Evolutionary conservation across 1,284 basidiomycete genomes (phyloP), one percentile per base, ranked within the genome.

Genomic region (Tilletia walkeri): DNA sequence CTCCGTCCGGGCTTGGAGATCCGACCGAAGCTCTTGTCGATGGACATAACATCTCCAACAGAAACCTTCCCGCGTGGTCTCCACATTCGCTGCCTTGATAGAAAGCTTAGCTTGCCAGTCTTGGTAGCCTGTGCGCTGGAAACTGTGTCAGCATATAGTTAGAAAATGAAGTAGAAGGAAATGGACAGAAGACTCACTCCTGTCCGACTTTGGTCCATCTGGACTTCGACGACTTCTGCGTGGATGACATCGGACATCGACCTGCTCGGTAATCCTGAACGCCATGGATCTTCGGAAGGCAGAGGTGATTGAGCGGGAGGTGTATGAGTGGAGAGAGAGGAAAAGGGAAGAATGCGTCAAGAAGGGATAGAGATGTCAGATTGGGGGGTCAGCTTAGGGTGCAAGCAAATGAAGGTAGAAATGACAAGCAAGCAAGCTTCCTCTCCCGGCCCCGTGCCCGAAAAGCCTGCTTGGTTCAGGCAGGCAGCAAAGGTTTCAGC

Each of bases 41-140:
- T 97, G 63, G 92, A 89, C 74, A 99, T 91, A 14, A 99, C 92
- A 81, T 99, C 95, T 39, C 96, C 95, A 0, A 95, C 95, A 2
- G 94, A 88, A 16, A 99, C 92, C 83, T 98, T 99, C 86, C 99
- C 95, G 85, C 95, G 96, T 93, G 16, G 95, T 99, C 86, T 99
- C 95, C 95, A 99, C 98, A 84, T 99, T 95, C 4, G 95, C 97
- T 10, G 94, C 96, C 86, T 99, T 99, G 82, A 99, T 92, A 0
- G 95, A 98, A 72, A 99, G 85, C 36, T 30, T 30, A 30, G 24
- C 84, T 97, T 95, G 6, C 96, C 95, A 0, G 95, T 98, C 86
- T 98, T 99, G 16, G 95, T 97, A 0, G 95, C 94, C 93, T 95
- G 24, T 30, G 24, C 24, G 24, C 24, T 30, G 70, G 68, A 88